Evolutionary conservation across 1,284 basidiomycete genomes (phyloP).

Genomic region (Sporisorium exsertum): DNA sequence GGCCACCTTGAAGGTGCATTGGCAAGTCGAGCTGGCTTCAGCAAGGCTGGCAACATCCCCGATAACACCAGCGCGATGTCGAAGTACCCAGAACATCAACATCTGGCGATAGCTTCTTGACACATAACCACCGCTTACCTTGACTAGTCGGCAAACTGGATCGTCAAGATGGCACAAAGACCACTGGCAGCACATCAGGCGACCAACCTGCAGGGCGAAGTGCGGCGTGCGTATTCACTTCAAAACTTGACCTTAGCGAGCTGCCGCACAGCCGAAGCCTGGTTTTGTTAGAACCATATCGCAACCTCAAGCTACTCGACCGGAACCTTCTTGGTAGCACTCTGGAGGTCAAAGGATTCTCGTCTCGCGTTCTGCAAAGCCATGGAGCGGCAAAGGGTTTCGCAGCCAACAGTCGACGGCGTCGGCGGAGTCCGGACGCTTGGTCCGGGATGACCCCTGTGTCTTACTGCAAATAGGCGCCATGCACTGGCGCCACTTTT

Average conservation of each 20-base stretch:
- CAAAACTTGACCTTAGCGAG: conserved; percentile 10
- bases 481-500: neutral
- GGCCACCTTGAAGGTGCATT: neutral
- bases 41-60: neutral
- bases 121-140: neutral
- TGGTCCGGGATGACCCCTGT: neutral
- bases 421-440: neutral
- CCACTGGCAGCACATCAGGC: neutral
- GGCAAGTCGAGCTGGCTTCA: neutral
- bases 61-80: too few relatives aligned
- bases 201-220: neutral
- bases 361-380: too few relatives aligned
- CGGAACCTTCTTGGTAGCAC: too few relatives aligned
- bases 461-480: neutral
- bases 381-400: too few relatives aligned
- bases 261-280: conserved; percentile 16
- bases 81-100: too few relatives aligned
- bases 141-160: neutral
- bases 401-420: too few relatives aligned
- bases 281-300: too few relatives aligned
- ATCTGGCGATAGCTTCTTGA: neutral
- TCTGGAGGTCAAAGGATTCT: too few relatives aligned
- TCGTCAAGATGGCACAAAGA: neutral
- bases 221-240: neutral
- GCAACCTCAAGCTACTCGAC: too few relatives aligned